Evolutionary conservation across 2,329 filamentous ascomycete species (phyloP), one percentile per base, ranked within the genome.

Genomic region (Colletotrichum spinosum): DNA sequence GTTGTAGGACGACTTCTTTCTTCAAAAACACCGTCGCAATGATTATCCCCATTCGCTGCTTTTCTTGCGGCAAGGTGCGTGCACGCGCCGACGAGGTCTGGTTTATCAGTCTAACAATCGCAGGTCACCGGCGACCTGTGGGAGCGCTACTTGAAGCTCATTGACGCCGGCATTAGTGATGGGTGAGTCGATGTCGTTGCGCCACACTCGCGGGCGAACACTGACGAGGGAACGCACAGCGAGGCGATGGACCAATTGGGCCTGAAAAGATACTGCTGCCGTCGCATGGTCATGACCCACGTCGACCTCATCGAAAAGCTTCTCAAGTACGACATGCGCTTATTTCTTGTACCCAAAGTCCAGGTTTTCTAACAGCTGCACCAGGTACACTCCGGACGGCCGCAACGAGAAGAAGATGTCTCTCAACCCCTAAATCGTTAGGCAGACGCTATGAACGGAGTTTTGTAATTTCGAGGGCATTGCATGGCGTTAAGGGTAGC

Each of bases 261-360:
- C 61, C 91, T 97, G 75, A 95, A 93, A 81, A 89, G 96, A 72
- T 99, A 99, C 84, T 99, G 96, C 87, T 99, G 96, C 84, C 92
- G 96, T 72, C 92, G 96, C 75, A 99, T 99, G 96, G 90, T 99
- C 79, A 97, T 99, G 92, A 99, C 96, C 66, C 96, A 99, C 81
- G 96, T 99, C 74, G 96, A 99, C 78, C 85, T 99, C 68, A 97
- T 99, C 73, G 96, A 99, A 86, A 99, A 99, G 83, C 88, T 99
- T 55, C 88, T 99, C 70, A 93, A 95, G 92, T 97, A 90, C 72
- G 87, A 45, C 8, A 25, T 17, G 2, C 35, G 25, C 3, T 34
- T n/a, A 44, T 41, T 12, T 25, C 33, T 56, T 17, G 39, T 38
- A 9, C 25, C 17, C 9, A 39, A 51, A 10, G 33, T 9, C 58